phyloP scores from a whole-genome alignment of 257 asterid species.

The Solanum piurae region DNA sequence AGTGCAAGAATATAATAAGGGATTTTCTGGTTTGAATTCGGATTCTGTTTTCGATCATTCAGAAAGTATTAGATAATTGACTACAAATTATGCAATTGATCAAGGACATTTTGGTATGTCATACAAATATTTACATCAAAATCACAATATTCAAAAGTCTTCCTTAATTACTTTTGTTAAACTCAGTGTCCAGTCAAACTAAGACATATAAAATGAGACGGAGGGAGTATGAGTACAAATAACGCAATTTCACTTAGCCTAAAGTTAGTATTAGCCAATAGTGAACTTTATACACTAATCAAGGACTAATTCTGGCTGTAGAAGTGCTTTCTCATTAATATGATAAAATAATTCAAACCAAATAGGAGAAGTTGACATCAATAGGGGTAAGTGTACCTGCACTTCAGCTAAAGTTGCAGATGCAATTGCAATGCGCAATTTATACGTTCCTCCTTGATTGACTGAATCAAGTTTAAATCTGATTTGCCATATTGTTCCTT shows the following conservation, averaged over 20 bases:
- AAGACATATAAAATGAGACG: background rate
- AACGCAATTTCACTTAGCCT: background rate
- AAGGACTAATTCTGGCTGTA: background rate
- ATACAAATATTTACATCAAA: background rate
- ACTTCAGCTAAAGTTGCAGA: slow-evolving; percentile 63
- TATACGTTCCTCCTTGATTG: slow-evolving; percentile 31
- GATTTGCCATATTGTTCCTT: slow-evolving; percentile 84
- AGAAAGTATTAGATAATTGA: background rate
- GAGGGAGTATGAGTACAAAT: background rate
- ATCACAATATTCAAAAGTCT: no score
- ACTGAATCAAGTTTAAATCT: slow-evolving; percentile 40
- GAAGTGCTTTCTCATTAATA: background rate
- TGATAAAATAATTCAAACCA: background rate
- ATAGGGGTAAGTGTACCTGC: slow-evolving; percentile 30
- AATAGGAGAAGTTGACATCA: background rate
- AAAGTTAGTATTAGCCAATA: background rate
- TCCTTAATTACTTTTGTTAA: no score
- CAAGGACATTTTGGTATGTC: background rate
- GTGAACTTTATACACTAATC: background rate
- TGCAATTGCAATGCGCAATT: slow-evolving; percentile 65
- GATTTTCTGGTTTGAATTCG: background rate
- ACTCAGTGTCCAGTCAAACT: no score
- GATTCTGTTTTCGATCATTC: background rate
- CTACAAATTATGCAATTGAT: background rate
- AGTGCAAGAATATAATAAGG: background rate